A percentile compares a stretch with the other conserved stretches of the same genome.
Conservation (phyloP, 129 eudicot species). For the Artemisia annua region DNA sequence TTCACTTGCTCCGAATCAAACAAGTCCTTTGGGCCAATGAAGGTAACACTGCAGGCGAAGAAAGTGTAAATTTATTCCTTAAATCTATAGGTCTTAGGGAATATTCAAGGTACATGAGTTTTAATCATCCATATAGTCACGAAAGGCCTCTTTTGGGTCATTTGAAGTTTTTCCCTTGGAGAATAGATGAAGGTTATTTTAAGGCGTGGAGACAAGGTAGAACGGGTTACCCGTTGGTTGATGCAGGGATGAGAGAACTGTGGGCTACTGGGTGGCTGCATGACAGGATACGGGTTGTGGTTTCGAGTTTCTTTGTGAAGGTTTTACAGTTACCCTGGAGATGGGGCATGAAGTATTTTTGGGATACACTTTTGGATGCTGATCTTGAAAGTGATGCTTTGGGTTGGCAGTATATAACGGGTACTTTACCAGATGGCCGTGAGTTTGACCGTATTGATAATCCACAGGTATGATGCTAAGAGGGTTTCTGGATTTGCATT, state of each 20-base stretch:
- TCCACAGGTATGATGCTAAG: constrained; percentile 62
- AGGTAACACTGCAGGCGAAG: constrained; percentile 87
- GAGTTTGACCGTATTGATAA: constrained; percentile 85
- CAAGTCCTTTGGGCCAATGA: constrained; percentile 92
- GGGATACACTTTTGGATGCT: constrained; percentile 97
- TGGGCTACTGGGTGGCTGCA: constrained; percentile 99
- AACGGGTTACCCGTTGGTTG: constrained; percentile 98
- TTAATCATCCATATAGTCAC: constrained; percentile 90
- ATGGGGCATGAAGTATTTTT: constrained; percentile 99
- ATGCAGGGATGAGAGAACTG: constrained; percentile 98
- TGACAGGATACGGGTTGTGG: constrained; percentile 88
- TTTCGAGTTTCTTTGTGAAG: constrained; percentile 93
- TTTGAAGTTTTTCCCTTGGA: constrained; percentile 92
- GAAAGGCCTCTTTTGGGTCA: constrained; percentile 94
- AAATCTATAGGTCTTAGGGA: constrained; percentile 97
- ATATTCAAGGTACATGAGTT: constrained; percentile 91
- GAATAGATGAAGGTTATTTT: constrained; percentile 69
- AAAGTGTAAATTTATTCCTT: constrained; percentile 87
- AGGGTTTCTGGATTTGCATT: background rate
- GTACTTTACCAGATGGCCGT: constrained; percentile 89
- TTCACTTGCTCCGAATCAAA: constrained; percentile 77
- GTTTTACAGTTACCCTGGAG: constrained; percentile 97
- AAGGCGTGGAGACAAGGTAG: constrained; percentile 99
- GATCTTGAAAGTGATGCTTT: constrained; percentile 99
- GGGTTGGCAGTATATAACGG: constrained; percentile 97